Percentiles rank a stretch among this genome's conserved stretches.
phyloP scores from a whole-genome alignment of 2,329 filamentous ascomycete species.

The Pleurostoma richardsiae region DNA sequence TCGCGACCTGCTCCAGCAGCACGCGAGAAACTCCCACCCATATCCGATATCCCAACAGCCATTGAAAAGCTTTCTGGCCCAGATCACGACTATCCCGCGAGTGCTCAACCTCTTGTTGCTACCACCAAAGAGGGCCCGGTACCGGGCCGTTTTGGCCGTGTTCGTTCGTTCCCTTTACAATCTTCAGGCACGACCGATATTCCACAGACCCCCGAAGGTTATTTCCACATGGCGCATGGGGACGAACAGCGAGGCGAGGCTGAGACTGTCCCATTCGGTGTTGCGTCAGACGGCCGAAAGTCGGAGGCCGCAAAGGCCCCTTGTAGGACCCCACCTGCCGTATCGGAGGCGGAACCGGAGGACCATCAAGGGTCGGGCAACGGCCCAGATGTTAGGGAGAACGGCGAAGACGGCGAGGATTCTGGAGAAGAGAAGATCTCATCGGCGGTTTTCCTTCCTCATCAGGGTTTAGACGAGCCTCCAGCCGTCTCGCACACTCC shows the following conservation, averaged over 20 bases:
- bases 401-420: slow-evolving; percentile 46
- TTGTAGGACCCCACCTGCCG: background rate
- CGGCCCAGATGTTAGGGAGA: slow-evolving; percentile 30
- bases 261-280: background rate
- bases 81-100: too few relatives aligned
- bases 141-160: slow-evolving; percentile 1
- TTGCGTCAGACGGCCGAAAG: background rate
- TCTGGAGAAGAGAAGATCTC: slow-evolving; percentile 82
- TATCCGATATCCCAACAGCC: slow-evolving; percentile 16
- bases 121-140: background rate
- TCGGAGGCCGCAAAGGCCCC: background rate
- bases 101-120: slow-evolving; percentile 2
- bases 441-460: slow-evolving; percentile 78
- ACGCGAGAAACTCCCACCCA: slow-evolving; percentile 35
- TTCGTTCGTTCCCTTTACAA: slow-evolving; percentile 7
- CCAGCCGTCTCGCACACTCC: slow-evolving; percentile 12
- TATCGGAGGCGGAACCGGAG: slow-evolving; percentile 7
- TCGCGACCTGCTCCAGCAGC: slow-evolving; percentile 19
- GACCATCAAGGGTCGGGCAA: slow-evolving; percentile 30
- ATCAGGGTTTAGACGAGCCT: slow-evolving; percentile 45
- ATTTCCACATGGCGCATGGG: slow-evolving; percentile 8
- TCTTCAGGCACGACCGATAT: slow-evolving; percentile 7
- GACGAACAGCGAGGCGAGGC: slow-evolving; percentile 2
- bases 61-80: background rate
- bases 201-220: slow-evolving; percentile 12